Evolutionary conservation across 768 basidiomycete species (phyloP).

Genomic region (Xerocomus spinulosus): DNA sequence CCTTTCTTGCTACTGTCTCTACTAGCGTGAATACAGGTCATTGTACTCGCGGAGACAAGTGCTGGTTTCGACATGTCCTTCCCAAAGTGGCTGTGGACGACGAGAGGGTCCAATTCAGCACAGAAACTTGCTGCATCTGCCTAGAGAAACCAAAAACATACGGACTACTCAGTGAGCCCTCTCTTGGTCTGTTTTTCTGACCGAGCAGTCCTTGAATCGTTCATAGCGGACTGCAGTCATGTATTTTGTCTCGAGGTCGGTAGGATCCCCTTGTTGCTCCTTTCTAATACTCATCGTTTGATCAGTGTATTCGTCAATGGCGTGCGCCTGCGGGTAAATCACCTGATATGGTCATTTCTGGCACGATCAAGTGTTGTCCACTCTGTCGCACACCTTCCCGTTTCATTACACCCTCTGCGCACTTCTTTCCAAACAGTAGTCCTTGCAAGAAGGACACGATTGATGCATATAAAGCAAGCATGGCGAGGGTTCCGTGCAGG

Average conservation of each 20-base stretch:
- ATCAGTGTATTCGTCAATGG: constrained; percentile 77
- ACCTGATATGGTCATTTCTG: constrained; percentile 47
- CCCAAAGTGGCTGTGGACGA: constrained; percentile 19
- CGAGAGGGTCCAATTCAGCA: constrained; percentile 30
- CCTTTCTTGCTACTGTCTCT: neutral
- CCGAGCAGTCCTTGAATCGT: constrained; percentile 6
- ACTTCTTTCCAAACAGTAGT: constrained; percentile 53
- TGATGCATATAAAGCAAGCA: constrained; percentile 65
- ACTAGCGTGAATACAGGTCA: constrained; percentile 43
- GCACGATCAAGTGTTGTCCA: constrained; percentile 71
- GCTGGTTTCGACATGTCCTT: constrained; percentile 69
- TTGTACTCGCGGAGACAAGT: constrained; percentile 63
- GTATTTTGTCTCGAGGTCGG: constrained; percentile 69
- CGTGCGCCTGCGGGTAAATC: constrained; percentile 55
- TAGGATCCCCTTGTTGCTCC: constrained; percentile 2
- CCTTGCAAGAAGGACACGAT: constrained; percentile 48
- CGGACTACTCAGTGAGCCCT: constrained; percentile 58
- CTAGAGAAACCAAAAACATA: constrained; percentile 67
- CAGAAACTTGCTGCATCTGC: constrained; percentile 65
- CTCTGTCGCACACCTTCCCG: constrained; percentile 65
- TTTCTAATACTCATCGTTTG: constrained; percentile 4
- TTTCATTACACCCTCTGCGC: constrained; percentile 72
- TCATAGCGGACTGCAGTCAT: constrained; percentile 66
- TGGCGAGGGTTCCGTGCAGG: constrained; percentile 67
- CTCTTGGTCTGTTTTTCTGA: neutral